phyloP scores from a whole-genome alignment of 2,329 filamentous ascomycete species.

The Podosphaera fusca region DNA sequence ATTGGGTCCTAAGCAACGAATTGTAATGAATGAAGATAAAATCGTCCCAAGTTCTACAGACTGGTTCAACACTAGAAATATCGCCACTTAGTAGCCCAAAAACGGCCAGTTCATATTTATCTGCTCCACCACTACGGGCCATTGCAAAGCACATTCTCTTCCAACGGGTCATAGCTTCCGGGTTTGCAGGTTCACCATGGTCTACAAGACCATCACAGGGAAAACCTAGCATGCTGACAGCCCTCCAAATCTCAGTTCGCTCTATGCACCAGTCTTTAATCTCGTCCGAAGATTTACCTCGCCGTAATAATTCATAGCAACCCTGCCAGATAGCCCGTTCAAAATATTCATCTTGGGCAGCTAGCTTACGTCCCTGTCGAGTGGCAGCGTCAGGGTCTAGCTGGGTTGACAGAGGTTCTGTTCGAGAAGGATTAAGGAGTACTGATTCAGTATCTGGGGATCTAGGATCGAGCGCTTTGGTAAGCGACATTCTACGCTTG shows the following conservation, averaged over 20 bases:
- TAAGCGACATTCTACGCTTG: slow-evolving; percentile 54
- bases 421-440: slow-evolving; percentile 32
- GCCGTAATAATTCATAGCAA: slow-evolving; percentile 80
- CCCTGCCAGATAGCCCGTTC: slow-evolving; percentile 81
- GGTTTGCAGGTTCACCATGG: not conserved
- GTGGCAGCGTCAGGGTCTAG: slow-evolving; percentile 79
- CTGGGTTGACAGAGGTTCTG: slow-evolving; percentile 53
- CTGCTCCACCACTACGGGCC: slow-evolving; percentile 43
- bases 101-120: slow-evolving; percentile 68
- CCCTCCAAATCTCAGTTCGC: slow-evolving; percentile 72
- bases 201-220: slow-evolving; percentile 20
- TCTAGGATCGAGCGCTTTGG: slow-evolving; percentile 38
- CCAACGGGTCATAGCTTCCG: slow-evolving; percentile 32
- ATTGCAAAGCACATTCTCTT: slow-evolving; percentile 53
- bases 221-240: slow-evolving; percentile 55
- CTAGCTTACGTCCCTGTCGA: slow-evolving; percentile 52
- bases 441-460: slow-evolving; percentile 31
- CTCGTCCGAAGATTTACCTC: slow-evolving; percentile 50
- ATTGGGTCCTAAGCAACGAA: slow-evolving; percentile 56
- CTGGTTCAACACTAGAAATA: slow-evolving; percentile 48
- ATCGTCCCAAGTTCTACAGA: slow-evolving; percentile 67
- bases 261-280: slow-evolving; percentile 74
- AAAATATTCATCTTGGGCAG: slow-evolving; percentile 67
- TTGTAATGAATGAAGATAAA: slow-evolving; percentile 75
- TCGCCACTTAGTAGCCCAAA: slow-evolving; percentile 83